Conservation (phyloP, 2,329 filamentous ascomycete species). For the Aspergillus sp. region DNA sequence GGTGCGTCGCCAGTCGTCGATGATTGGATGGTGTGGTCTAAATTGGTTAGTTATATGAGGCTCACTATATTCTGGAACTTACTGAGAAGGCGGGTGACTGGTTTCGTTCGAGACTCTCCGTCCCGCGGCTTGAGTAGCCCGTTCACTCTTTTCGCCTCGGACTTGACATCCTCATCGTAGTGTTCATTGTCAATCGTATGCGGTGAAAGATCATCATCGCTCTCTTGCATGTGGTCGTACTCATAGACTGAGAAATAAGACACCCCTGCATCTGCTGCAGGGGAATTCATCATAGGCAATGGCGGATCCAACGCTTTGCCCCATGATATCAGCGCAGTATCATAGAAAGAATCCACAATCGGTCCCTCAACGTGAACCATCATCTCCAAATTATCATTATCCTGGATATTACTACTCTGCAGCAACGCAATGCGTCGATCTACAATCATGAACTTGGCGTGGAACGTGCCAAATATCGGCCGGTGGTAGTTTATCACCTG, state of each 20-base stretch:
- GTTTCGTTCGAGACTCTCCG: conserved; percentile 56
- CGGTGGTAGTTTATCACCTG: conserved; percentile 73
- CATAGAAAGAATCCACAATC: conserved; percentile 74
- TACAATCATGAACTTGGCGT: conserved; percentile 75
- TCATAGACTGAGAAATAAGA: conserved; percentile 22
- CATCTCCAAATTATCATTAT: conserved; percentile 82
- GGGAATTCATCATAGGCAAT: conserved; percentile 55
- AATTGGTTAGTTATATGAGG: neutral
- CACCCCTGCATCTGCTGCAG: conserved; percentile 41
- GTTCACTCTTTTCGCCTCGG: conserved; percentile 64
- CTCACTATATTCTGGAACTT: neutral
- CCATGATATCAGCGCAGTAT: conserved; percentile 73
- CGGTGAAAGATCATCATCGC: conserved; percentile 46
- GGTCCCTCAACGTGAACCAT: conserved; percentile 73
- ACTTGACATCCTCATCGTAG: conserved; percentile 62
- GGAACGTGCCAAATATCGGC: conserved; percentile 71
- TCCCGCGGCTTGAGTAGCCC: conserved; percentile 52
- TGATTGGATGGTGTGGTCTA: conserved; percentile 56
- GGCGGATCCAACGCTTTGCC: conserved; percentile 61
- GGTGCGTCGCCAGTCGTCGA: conserved; percentile 55
- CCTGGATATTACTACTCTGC: conserved; percentile 74
- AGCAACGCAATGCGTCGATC: conserved; percentile 70
- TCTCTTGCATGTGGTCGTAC: conserved; percentile 9
- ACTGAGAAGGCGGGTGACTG: conserved; percentile 65
- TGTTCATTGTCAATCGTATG: conserved; percentile 61